Evolutionary conservation across 2,329 filamentous ascomycete genomes (phyloP).

Genomic region (Zarea fungicola): DNA sequence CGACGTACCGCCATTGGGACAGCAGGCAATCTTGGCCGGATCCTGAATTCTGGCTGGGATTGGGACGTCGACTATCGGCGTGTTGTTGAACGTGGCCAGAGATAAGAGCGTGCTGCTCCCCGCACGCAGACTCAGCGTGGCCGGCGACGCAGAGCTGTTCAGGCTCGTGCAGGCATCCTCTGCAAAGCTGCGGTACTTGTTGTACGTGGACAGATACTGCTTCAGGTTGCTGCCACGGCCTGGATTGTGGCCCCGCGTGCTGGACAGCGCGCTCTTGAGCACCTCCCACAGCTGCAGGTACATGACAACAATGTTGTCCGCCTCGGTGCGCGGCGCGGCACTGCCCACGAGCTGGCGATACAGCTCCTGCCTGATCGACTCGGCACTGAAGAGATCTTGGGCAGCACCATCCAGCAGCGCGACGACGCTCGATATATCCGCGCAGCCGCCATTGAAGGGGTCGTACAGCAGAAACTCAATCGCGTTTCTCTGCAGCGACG

Average conservation of each 20-base stretch:
- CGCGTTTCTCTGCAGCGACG: conserved; percentile 26
- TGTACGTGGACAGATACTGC: conserved; percentile 28
- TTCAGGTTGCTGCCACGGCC: conserved; percentile 23
- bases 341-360: conserved; percentile 21
- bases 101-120: conserved; percentile 24
- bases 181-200: conserved; percentile 23
- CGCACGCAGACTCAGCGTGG: conserved; percentile 29
- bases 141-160: conserved; percentile 25
- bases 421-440: conserved; percentile 29
- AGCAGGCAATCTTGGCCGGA: conserved; percentile 28
- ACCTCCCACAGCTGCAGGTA: conserved; percentile 27
- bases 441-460: conserved; percentile 31
- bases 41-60: conserved; percentile 32
- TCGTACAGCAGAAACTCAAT: conserved; percentile 30
- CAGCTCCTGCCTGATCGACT: conserved; percentile 23
- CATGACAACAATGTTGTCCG: conserved; percentile 22
- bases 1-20: conserved; percentile 23
- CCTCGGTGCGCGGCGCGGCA: conserved; percentile 17
- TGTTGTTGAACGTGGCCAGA: conserved; percentile 26
- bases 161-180: conserved; percentile 31
- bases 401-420: conserved; percentile 26
- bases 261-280: conserved; percentile 28
- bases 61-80: conserved; percentile 20
- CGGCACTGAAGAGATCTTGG: conserved; percentile 24
- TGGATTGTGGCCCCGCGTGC: conserved; percentile 14